Percentiles rank a stretch among this genome's conserved stretches.
Conservation (phyloP, 768 basidiomycete genomes). For the Chalciporus chontae region DNA sequence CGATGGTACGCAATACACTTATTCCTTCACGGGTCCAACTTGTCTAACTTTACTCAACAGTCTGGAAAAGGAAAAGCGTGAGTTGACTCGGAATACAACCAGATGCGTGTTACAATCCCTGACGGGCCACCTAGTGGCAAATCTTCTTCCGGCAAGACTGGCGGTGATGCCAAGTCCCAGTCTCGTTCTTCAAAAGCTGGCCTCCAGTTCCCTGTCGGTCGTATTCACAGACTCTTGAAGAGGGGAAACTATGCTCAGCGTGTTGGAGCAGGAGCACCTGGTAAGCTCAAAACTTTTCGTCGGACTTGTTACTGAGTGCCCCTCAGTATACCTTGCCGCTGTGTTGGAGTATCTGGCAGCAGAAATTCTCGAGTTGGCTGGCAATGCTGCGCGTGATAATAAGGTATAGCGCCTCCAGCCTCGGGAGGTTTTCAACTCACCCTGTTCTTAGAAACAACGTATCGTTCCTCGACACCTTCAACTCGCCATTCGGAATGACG, state of each 20-base stretch:
- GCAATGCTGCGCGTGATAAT: conserved; percentile 74
- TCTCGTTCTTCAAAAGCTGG: conserved; percentile 67
- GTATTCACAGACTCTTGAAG: conserved; percentile 78
- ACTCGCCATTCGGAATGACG: conserved; percentile 73
- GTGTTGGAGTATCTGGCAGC: conserved; percentile 86
- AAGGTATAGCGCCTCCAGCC: conserved; percentile 32
- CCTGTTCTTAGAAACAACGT: conserved; percentile 50
- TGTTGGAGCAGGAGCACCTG: conserved; percentile 66
- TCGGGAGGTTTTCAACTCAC: not conserved
- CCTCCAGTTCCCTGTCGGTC: conserved; percentile 75
- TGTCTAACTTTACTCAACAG: conserved; percentile 23
- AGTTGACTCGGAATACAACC: conserved; percentile 18
- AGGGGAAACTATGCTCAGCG: conserved; percentile 70
- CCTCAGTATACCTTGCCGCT: conserved; percentile 73
- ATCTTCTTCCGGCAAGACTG: conserved; percentile 43
- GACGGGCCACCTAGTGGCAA: conserved; percentile 37
- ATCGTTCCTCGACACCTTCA: conserved; percentile 79
- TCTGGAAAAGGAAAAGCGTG: conserved; percentile 57
- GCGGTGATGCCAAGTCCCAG: conserved; percentile 52
- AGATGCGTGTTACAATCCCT: not conserved
- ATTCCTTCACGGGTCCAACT: not conserved
- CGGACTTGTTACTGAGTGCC: not conserved
- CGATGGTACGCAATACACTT: conserved; percentile 31
- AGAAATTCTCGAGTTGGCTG: conserved; percentile 84
- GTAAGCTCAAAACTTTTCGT: conserved; percentile 31